phyloP scores from a whole-genome alignment of 2,329 filamentous ascomycete species.

The Fusarium virguliforme region DNA sequence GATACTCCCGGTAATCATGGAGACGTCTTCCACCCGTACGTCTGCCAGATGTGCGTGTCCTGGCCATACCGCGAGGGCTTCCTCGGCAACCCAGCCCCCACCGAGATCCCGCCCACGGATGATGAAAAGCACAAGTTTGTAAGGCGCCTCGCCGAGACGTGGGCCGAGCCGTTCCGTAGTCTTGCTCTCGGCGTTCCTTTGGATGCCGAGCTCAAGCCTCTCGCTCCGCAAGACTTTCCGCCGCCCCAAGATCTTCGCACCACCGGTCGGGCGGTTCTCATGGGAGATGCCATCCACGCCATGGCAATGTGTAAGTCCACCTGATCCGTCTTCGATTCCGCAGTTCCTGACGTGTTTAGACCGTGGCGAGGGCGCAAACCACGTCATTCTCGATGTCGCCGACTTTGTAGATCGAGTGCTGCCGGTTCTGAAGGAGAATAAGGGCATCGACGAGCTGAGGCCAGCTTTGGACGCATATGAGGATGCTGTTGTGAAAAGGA shows the following conservation, averaged over 20 bases:
- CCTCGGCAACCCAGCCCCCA: slow-evolving; percentile 50
- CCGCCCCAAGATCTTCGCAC: slow-evolving; percentile 58
- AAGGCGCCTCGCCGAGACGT: slow-evolving; percentile 61
- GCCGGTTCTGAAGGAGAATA: slow-evolving; percentile 28
- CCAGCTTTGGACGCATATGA: slow-evolving; percentile 61
- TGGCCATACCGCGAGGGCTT: slow-evolving; percentile 64
- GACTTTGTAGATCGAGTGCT: slow-evolving; percentile 59
- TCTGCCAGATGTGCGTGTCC: slow-evolving; percentile 66
- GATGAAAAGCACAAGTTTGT: slow-evolving; percentile 61
- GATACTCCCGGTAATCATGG: slow-evolving; percentile 63
- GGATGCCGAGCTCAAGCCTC: slow-evolving; percentile 61
- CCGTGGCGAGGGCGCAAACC: slow-evolving; percentile 72
- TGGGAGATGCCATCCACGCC: slow-evolving; percentile 71
- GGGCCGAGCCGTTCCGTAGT: slow-evolving; percentile 66
- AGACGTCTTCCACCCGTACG: slow-evolving; percentile 56
- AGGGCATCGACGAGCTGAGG: slow-evolving; percentile 39
- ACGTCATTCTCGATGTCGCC: slow-evolving; percentile 68
- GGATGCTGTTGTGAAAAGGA: slow-evolving; percentile 60
- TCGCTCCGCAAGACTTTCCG: slow-evolving; percentile 66
- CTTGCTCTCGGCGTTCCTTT: slow-evolving; percentile 60
- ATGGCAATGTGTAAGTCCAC: slow-evolving; percentile 72
- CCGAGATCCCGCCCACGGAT: slow-evolving; percentile 60
- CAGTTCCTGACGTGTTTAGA: slow-evolving; percentile 54
- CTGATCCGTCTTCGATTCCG: fast-evolving
- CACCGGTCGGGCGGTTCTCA: slow-evolving; percentile 61